Conservation (phyloP, 345 rosid genomes). For the Dimocarpus longan region DNA sequence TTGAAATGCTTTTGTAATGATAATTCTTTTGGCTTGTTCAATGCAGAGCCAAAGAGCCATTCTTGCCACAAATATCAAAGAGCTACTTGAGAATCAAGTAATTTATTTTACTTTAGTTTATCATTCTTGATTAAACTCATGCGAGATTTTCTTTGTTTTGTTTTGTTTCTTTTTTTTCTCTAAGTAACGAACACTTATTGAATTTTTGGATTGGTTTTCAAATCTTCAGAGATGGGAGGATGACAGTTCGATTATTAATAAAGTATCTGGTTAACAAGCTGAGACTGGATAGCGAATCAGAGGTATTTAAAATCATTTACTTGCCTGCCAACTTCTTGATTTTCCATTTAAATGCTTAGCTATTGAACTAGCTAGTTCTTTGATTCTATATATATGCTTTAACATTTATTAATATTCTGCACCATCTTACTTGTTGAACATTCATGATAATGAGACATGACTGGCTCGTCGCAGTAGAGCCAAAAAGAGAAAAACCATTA, state of each 20-base stretch:
- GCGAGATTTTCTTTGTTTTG: not conserved
- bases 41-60: slow-evolving; percentile 83
- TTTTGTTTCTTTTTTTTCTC: not conserved
- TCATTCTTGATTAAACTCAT: not conserved
- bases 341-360: slow-evolving; percentile 21
- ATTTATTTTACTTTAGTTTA: slow-evolving; percentile 13
- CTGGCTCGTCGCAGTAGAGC: not conserved
- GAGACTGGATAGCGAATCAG: slow-evolving; percentile 81
- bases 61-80: slow-evolving; percentile 92
- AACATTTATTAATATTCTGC: slow-evolving; percentile 22
- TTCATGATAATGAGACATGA: slow-evolving; percentile 1
- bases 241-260: slow-evolving; percentile 85
- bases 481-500: slow-evolving; percentile 27
- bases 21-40: slow-evolving; percentile 8
- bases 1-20: not conserved
- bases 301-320: slow-evolving; percentile 58
- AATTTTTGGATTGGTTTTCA: slow-evolving; percentile 2
- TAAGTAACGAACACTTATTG: not conserved
- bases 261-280: slow-evolving; percentile 95
- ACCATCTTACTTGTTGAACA: not conserved
- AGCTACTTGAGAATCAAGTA: slow-evolving; percentile 99
- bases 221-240: slow-evolving; percentile 74
- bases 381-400: no score
- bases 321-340: slow-evolving; percentile 15
- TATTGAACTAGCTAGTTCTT: no score